Conservation (phyloP, 305 asterid species). For the Solanum hybrid region DNA sequence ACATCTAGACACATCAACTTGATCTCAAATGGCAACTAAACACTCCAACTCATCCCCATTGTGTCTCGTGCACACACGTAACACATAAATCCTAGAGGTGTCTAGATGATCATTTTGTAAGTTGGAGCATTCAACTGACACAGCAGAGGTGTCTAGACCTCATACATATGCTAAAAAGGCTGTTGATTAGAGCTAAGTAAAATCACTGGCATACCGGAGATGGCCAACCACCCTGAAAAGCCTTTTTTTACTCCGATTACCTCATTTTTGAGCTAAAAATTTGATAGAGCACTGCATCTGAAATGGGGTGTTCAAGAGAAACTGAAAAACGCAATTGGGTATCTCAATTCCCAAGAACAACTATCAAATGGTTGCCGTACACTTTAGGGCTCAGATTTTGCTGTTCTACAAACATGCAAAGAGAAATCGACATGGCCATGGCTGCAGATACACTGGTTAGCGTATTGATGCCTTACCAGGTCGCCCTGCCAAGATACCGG, state of each 20-base stretch:
- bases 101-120: background rate
- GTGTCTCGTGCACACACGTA: background rate
- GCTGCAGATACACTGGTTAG: slow-evolving; percentile 19
- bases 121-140: background rate
- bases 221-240: background rate
- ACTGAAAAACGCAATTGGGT: background rate
- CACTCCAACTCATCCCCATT: background rate
- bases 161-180: background rate
- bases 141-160: background rate
- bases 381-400: slow-evolving; percentile 33
- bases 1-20: background rate
- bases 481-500: slow-evolving; percentile 43
- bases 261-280: background rate
- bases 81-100: background rate
- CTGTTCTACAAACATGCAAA: slow-evolving; percentile 7
- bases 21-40: background rate
- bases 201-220: background rate
- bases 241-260: background rate
- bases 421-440: slow-evolving; percentile 27
- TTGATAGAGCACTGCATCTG: background rate
- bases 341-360: background rate
- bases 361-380: background rate
- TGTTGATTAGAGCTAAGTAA: background rate
- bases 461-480: slow-evolving; percentile 11
- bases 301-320: background rate